Conservation (phyloP, 2,329 filamentous ascomycete species). For the Orbilia javanica region DNA sequence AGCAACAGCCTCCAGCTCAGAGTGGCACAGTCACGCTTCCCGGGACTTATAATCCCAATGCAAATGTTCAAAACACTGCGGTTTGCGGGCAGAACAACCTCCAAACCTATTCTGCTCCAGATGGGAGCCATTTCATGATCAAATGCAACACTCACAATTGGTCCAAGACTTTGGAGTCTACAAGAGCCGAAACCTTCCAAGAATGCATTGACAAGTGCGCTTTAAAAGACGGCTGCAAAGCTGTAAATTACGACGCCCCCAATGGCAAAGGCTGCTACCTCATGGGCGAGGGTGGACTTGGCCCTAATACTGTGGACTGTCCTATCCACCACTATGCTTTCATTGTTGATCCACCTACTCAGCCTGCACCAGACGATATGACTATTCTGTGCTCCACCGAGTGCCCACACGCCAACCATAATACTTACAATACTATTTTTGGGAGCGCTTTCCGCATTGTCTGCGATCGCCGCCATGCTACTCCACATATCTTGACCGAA, state of each 20-base stretch:
- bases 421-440: conserved; percentile 46
- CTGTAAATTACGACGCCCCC: conserved; percentile 35
- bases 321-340: conserved; percentile 39
- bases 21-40: conserved; percentile 12
- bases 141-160: conserved; percentile 32
- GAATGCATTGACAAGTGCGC: conserved; percentile 42
- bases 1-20: conserved; percentile 10
- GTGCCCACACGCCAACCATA: conserved; percentile 42
- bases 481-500: conserved; percentile 45
- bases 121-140: conserved; percentile 47
- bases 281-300: conserved; percentile 31
- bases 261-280: conserved; percentile 21
- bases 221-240: conserved; percentile 33
- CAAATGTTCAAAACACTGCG: conserved; percentile 38
- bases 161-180: conserved; percentile 18
- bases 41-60: conserved; percentile 26
- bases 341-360: conserved; percentile 41
- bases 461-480: conserved; percentile 41
- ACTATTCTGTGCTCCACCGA: conserved; percentile 46
- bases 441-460: conserved; percentile 40
- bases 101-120: conserved; percentile 40
- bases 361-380: conserved; percentile 38
- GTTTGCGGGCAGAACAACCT: conserved; percentile 31
- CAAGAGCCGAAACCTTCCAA: conserved; percentile 7
- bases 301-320: conserved; percentile 3